phyloP scores from a whole-genome alignment of 495 filamentous ascomycete genomes.

The Penicillium robsamsonii region DNA sequence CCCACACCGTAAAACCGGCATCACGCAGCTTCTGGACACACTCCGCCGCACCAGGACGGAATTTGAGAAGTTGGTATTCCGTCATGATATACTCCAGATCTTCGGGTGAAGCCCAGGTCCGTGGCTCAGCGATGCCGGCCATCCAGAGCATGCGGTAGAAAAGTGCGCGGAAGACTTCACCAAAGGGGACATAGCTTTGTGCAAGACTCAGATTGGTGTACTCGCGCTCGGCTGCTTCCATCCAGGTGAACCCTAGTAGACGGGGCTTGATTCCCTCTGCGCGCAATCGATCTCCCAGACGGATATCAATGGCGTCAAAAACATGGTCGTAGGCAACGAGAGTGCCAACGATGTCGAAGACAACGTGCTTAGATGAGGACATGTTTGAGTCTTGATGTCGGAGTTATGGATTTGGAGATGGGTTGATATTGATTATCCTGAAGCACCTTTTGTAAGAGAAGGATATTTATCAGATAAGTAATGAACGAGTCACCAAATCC shows the following conservation, averaged over 20 bases:
- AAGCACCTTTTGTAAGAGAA: background rate
- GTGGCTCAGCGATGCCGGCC: conserved; percentile 30
- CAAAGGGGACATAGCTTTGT: conserved; percentile 29
- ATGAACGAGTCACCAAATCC: background rate
- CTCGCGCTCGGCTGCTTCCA: conserved; percentile 42
- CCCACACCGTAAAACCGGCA: conserved; percentile 43
- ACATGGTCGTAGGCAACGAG: conserved; percentile 34
- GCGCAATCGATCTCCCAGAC: conserved; percentile 34
- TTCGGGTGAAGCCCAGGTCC: conserved; percentile 30
- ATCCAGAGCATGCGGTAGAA: conserved; percentile 40
- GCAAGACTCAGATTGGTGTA: conserved; percentile 42
- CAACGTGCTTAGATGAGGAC: conserved; percentile 34
- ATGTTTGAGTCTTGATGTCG: conserved; percentile 6
- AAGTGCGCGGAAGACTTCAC: conserved; percentile 31
- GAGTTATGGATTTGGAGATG: background rate
- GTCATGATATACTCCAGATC: conserved; percentile 31
- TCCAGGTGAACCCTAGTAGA: conserved; percentile 39
- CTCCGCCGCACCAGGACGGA: conserved; percentile 32
- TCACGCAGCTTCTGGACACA: conserved; percentile 36
- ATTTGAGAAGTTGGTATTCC: conserved; percentile 26
- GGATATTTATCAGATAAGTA: background rate
- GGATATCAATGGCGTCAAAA: conserved; percentile 30
- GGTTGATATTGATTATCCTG: background rate
- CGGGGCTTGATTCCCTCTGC: conserved; percentile 34
- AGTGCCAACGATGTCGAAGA: conserved; percentile 45